phyloP scores from a whole-genome alignment of 1,284 basidiomycete genomes.

The Melampsora occidentalis region DNA sequence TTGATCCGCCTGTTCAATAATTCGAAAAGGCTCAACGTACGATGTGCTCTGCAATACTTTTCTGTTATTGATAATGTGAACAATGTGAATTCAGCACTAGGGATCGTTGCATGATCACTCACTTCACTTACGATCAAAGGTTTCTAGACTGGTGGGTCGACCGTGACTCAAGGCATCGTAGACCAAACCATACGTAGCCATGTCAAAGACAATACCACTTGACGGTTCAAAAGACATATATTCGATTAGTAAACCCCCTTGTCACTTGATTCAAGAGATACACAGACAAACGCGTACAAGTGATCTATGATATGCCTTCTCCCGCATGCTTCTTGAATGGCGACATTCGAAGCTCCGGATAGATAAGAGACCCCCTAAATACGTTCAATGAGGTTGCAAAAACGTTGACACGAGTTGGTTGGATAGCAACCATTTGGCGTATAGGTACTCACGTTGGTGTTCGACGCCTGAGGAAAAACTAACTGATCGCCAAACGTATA shows the following conservation, averaged over 20 bases:
- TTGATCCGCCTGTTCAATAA: too few species aligned
- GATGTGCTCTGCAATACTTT: background rate
- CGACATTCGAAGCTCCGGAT: constrained; percentile 12
- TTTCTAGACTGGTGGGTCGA: constrained; percentile 12
- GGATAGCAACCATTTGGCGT: too few species aligned
- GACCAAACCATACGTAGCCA: constrained; percentile 28
- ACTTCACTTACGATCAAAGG: constrained; percentile 23
- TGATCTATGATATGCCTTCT: background rate
- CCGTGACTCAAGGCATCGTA: constrained; percentile 30
- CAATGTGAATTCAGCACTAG: background rate
- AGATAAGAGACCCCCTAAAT: constrained; percentile 2
- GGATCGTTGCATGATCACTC: background rate
- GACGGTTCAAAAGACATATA: too few species aligned
- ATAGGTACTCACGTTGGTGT: background rate
- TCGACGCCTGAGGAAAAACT: constrained; percentile 8
- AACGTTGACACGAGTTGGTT: background rate
- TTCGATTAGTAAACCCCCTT: background rate
- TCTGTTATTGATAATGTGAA: background rate
- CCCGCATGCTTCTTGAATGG: background rate
- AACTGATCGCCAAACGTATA: constrained; percentile 11
- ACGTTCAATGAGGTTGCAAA: background rate
- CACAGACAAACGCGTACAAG: background rate
- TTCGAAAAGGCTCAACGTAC: background rate
- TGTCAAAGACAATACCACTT: constrained; percentile 10
- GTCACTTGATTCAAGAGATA: background rate